phyloP scores from a whole-genome alignment of 164 flowering plant species.

The Umbellularia californica region DNA sequence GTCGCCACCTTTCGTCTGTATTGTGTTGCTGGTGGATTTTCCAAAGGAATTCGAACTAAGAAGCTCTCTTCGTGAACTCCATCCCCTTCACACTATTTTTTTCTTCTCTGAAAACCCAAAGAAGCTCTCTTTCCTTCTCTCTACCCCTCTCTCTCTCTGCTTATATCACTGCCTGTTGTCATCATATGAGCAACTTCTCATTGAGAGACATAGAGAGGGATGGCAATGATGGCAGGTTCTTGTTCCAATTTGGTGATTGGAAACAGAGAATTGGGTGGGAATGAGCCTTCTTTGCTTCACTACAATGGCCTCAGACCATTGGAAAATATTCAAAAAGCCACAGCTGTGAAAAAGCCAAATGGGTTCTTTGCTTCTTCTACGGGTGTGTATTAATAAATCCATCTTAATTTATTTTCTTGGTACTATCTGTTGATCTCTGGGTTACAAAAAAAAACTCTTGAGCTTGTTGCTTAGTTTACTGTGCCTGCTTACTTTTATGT shows the following conservation, averaged over 20 bases:
- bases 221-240: constrained; percentile 18
- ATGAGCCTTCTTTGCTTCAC: constrained; percentile 29
- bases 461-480: background rate
- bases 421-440: background rate
- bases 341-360: constrained; percentile 16
- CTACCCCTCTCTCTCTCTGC: constrained; percentile 9
- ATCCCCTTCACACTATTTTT: constrained; percentile 7
- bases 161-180: background rate
- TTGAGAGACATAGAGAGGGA: constrained; percentile 10
- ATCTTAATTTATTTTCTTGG: background rate
- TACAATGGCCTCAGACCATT: constrained; percentile 38
- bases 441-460: background rate
- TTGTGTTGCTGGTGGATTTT: constrained; percentile 12
- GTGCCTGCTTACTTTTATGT: background rate
- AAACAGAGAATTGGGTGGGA: constrained; percentile 21
- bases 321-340: constrained; percentile 21
- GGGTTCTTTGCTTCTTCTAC: constrained; percentile 17
- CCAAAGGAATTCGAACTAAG: constrained; percentile 15
- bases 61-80: constrained; percentile 21
- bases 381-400: constrained; percentile 17
- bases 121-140: constrained; percentile 8
- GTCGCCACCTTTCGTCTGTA: constrained; percentile 6
- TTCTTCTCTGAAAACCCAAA: constrained; percentile 6
- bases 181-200: background rate
- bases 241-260: constrained; percentile 24